phyloP scores from a whole-genome alignment of 345 rosid species.

The Citrus unshiu region DNA sequence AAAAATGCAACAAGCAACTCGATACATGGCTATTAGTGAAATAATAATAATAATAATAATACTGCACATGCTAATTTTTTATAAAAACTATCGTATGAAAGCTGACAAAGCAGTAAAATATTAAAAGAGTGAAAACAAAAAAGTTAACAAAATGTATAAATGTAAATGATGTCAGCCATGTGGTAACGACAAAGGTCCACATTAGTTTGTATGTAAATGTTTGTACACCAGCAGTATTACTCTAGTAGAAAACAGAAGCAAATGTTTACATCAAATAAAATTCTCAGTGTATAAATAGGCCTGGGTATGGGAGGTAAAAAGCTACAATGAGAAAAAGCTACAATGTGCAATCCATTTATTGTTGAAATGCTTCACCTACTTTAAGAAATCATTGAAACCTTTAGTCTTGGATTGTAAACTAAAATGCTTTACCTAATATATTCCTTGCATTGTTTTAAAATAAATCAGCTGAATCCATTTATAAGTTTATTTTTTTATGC shows the following conservation, averaged over 20 bases:
- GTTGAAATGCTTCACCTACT: not conserved
- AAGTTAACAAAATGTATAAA: no score
- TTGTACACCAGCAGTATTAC: no score
- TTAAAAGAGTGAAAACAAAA: not conserved
- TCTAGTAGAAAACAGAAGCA: not conserved
- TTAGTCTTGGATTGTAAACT: not conserved
- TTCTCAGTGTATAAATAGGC: not conserved
- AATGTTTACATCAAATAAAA: not conserved
- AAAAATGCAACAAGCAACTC: not conserved
- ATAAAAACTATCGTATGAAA: no score
- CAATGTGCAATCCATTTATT: not conserved
- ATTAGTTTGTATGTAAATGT: no score
- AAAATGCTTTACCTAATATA: no score
- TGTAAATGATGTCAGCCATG: no score
- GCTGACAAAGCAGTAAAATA: not conserved
- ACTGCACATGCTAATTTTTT: no score
- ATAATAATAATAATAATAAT: no score
- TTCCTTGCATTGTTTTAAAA: not conserved
- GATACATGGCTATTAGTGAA: not conserved
- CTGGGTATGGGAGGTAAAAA: not conserved
- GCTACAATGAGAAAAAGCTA: no score
- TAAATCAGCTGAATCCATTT: not conserved
- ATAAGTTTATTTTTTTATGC: not conserved
- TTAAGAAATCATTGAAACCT: not conserved
- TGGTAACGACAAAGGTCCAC: no score